Conservation (phyloP, 495 filamentous ascomycete species). For the Astrocystis sublimbata region DNA sequence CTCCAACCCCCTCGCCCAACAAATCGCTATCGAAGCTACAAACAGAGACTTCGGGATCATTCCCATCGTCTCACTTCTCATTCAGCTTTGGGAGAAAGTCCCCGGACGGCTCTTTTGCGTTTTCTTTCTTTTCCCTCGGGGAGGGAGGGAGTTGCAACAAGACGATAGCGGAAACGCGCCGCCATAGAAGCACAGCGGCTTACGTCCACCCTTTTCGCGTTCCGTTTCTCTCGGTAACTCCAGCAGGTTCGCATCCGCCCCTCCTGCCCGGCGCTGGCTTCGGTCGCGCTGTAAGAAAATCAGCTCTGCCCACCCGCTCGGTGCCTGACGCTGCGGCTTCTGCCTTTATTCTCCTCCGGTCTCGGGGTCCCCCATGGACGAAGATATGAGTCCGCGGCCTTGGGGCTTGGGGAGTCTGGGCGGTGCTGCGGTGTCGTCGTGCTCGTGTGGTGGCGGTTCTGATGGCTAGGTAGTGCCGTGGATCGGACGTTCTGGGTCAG, state of each 20-base stretch:
- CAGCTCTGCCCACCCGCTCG: conserved; percentile 11
- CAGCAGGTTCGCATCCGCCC: conserved; percentile 34
- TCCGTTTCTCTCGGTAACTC: conserved; percentile 51
- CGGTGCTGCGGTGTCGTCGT: conserved; percentile 25
- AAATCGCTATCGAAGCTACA: conserved; percentile 99
- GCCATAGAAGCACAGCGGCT: conserved; percentile 94
- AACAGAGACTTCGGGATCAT: conserved; percentile 68
- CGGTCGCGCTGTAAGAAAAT: conserved; percentile 23
- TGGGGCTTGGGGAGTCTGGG: conserved; percentile 36
- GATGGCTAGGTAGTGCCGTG: conserved; percentile 40
- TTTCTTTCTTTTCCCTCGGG: conserved; percentile 15
- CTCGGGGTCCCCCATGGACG: conserved; percentile 61
- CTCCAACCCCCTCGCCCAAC: conserved; percentile 87
- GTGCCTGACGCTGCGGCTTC: conserved; percentile 19
- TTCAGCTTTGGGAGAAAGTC: conserved; percentile 99
- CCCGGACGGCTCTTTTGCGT: conserved; percentile 83
- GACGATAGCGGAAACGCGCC: conserved; percentile 91
- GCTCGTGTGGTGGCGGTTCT: conserved; percentile 42
- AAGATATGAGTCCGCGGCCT: conserved; percentile 84
- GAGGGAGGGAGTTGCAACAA: conserved; percentile 8
- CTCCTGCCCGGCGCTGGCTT: conserved; percentile 39
- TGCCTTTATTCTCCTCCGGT: conserved; percentile 22
- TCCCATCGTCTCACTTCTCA: conserved; percentile 40
- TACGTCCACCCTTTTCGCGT: conserved; percentile 60
- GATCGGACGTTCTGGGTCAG: conserved; percentile 27